Conservation (phyloP, 257 asterid species). For the Solanum habrochaites region DNA sequence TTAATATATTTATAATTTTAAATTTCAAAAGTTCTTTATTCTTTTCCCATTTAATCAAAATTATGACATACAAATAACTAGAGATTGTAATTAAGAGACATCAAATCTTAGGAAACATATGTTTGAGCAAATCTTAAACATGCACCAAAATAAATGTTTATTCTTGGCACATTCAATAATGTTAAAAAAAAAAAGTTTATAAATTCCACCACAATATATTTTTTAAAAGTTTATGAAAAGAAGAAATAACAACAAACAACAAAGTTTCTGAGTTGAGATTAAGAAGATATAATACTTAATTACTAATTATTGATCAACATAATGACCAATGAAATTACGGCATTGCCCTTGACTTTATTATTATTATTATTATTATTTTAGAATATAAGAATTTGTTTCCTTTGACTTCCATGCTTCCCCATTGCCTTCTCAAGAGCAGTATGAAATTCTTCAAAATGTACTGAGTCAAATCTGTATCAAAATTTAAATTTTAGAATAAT, state of each 20-base stretch:
- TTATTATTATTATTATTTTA: not conserved
- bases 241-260: not conserved
- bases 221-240: not conserved
- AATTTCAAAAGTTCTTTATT: not conserved
- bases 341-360: not conserved
- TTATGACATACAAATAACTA: not conserved
- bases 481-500: not conserved
- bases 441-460: constrained; percentile 44
- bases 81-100: not conserved
- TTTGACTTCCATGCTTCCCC: constrained; percentile 78
- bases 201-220: not conserved
- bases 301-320: not conserved
- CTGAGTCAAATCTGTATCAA: constrained; percentile 62
- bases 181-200: fast-evolving
- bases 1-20: not conserved
- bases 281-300: not conserved
- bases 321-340: not conserved
- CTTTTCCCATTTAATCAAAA: not conserved
- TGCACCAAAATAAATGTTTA: not conserved
- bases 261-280: not conserved
- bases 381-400: constrained; percentile 71
- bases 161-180: not conserved
- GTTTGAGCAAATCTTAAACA: not conserved
- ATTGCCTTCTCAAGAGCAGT: constrained; percentile 64
- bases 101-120: not conserved